Percentiles rank a stretch among this genome's conserved stretches.
These are phyloP conservation scores for Trichoderma citrinoviride DNA, from an alignment of 2,329 filamentous ascomycete species.

Conservation along the genomic window DNA sequence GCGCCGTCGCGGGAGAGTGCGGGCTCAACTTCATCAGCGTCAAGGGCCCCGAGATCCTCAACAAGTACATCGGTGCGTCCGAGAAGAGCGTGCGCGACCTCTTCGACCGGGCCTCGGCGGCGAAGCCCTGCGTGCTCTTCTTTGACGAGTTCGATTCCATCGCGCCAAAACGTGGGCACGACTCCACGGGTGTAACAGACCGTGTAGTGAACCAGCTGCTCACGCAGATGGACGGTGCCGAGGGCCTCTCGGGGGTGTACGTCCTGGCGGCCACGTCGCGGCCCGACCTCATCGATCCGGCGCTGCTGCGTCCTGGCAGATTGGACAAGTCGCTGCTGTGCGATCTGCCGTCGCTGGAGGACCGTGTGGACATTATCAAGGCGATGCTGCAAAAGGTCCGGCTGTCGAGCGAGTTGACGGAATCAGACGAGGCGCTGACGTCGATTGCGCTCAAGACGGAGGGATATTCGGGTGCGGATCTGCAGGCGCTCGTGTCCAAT, in stretches of 20 bases:
- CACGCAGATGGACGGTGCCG: slow-evolving; percentile 98
- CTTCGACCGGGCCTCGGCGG: slow-evolving; percentile 88
- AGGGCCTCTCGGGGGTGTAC: slow-evolving; percentile 91
- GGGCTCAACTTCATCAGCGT: slow-evolving; percentile 98
- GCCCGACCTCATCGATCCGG: slow-evolving; percentile 93
- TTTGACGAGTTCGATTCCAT: slow-evolving; percentile 99
- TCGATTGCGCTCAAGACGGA: slow-evolving; percentile 78
- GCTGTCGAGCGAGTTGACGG: slow-evolving; percentile 63
- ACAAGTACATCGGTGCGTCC: slow-evolving; percentile 98
- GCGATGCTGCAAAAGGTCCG: slow-evolving; percentile 81
- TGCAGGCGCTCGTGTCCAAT: slow-evolving; percentile 94
- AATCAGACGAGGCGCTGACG: slow-evolving; percentile 54
- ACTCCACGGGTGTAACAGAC: slow-evolving; percentile 97
- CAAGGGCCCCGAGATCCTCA: slow-evolving; percentile 95
- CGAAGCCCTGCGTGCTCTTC: slow-evolving; percentile 90
- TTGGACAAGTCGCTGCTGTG: slow-evolving; percentile 92
- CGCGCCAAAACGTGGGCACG: slow-evolving; percentile 93
- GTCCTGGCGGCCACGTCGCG: slow-evolving; percentile 91
- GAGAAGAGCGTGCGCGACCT: slow-evolving; percentile 95
- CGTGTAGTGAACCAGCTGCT: slow-evolving; percentile 96
- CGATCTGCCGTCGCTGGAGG: slow-evolving; percentile 76
- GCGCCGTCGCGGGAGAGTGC: slow-evolving; percentile 95
- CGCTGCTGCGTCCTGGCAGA: slow-evolving; percentile 83
- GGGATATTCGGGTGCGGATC: slow-evolving; percentile 89
- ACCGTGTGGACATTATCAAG: slow-evolving; percentile 82